Percentiles rank a stretch among this genome's conserved stretches.
These are phyloP conservation scores for Epicoccum nigrum DNA, from an alignment of 2,329 filamentous ascomycete species.

Conservation along the genomic window DNA sequence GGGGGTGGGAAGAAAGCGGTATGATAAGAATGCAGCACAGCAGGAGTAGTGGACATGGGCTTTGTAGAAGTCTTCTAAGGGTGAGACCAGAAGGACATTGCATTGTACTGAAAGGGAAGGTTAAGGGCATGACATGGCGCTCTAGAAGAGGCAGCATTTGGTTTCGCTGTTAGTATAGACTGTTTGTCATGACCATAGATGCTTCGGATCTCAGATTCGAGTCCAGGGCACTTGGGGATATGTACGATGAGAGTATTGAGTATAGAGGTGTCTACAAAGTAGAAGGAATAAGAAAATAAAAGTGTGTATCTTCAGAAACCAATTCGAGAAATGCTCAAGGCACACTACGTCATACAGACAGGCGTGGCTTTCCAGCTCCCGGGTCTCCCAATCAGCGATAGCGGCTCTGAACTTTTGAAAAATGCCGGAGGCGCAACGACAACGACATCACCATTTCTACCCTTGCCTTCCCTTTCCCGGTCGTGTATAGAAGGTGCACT, in stretches of 20 bases:
- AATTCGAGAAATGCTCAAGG: background rate
- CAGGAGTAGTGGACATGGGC: no score
- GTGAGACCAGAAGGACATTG: no score
- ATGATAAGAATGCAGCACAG: background rate
- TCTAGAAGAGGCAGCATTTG: background rate
- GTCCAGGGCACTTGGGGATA: no score
- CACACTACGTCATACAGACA: background rate
- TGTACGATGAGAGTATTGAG: no score
- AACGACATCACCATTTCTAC: background rate
- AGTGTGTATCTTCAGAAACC: no score
- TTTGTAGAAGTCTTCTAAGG: no score
- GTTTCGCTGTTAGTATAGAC: background rate
- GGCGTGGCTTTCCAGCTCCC: background rate
- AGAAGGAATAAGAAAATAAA: no score
- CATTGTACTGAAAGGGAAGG: no score
- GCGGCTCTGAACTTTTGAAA: constrained; percentile 10
- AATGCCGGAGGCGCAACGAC: constrained; percentile 12
- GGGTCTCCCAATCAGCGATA: constrained; percentile 11
- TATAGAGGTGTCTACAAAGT: no score
- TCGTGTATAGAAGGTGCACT: background rate
- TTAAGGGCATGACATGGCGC: no score
- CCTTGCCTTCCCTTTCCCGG: background rate
- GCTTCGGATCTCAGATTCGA: background rate
- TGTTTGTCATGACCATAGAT: background rate
- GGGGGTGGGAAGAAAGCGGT: background rate